Evolutionary conservation across 352 stramenopile species (phyloP), one percentile per base, ranked within the genome.

Genomic region (Globisporangium solare): DNA sequence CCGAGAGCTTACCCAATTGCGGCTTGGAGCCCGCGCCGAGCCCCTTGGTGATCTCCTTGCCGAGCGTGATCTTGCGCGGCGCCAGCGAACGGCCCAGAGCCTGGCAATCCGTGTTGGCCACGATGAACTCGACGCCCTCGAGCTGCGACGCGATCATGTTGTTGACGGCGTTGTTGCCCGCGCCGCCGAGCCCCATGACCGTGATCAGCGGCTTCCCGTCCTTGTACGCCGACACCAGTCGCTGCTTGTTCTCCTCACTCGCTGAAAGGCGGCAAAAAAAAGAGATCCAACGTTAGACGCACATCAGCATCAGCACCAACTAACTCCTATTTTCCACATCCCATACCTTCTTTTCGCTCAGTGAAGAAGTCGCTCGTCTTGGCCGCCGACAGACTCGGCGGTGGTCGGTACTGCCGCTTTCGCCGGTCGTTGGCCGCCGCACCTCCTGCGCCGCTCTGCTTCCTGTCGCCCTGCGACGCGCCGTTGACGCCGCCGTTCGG

Each of bases 41-140:
- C 22, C 85, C 85, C 54, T 90, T 92, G 20, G 83, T 95, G 52
- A 94, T 83, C 20, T 93, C 79, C 58, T 89, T 87, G 59, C 85
- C 85, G 17, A 95, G 66, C 35, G 77, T 91, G 56, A 95, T 89
- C 68, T 92, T 91, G 58, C 80, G 79, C 21, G 79, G 76, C 31
- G 85, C 83, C 31, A 95, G 61, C 40, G 86, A 94, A 7, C 82
- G 67, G n/a, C 73, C 79, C 8, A 95, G 67, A 6, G 83, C 83
- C 65, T 98, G 95, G 31, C 89, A 96, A 67, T 98, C 95, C 20
- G 95, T 98, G 72, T 98, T 98, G 50, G 97, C 81, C 22, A 95
- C 89, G 79, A 97, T 97, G 66, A 98, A 98, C 70, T 97, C 86
- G 20, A 98, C 95, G 17, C 95, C 85, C 63, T 94, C 82, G 41